phyloP scores from a whole-genome alignment of 2,329 filamentous ascomycete species.

The Hymenoscyphus fraxineus region DNA sequence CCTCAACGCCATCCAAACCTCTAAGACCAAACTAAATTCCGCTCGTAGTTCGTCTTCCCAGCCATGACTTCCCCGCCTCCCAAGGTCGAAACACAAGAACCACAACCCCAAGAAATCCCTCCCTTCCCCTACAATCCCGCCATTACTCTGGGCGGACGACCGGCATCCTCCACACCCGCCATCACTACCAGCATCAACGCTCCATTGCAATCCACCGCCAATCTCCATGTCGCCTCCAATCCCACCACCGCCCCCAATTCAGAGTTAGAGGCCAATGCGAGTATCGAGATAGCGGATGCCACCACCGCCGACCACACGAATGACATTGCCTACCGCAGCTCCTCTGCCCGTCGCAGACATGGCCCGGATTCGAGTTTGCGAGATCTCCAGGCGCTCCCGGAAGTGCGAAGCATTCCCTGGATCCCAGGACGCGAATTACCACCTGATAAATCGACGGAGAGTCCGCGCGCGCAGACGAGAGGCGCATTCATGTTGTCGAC shows the following conservation, averaged over 20 bases:
- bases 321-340: neutral
- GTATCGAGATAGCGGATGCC: neutral
- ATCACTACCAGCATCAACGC: neutral
- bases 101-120: neutral
- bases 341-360: conserved; percentile 2
- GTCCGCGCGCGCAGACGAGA: conserved; percentile 22
- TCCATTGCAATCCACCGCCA: neutral
- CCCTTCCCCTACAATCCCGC: neutral
- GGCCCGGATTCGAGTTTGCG: conserved; percentile 14
- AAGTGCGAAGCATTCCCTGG: conserved; percentile 27
- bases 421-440: conserved; percentile 22
- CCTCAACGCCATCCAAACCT: neutral
- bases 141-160: neutral
- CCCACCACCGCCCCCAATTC: neutral
- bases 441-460: conserved; percentile 18
- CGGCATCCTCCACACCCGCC: neutral
- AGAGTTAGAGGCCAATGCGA: neutral
- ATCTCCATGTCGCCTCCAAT: neutral
- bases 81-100: conserved; percentile 3
- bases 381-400: conserved; percentile 20
- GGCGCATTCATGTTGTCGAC: conserved; percentile 24
- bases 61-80: conserved; percentile 2
- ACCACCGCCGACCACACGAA: neutral
- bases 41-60: neutral
- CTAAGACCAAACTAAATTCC: neutral